Evolutionary conservation across 192 early-diverging fungal genomes (phyloP).

Genomic region (Podila epicladia): DNA sequence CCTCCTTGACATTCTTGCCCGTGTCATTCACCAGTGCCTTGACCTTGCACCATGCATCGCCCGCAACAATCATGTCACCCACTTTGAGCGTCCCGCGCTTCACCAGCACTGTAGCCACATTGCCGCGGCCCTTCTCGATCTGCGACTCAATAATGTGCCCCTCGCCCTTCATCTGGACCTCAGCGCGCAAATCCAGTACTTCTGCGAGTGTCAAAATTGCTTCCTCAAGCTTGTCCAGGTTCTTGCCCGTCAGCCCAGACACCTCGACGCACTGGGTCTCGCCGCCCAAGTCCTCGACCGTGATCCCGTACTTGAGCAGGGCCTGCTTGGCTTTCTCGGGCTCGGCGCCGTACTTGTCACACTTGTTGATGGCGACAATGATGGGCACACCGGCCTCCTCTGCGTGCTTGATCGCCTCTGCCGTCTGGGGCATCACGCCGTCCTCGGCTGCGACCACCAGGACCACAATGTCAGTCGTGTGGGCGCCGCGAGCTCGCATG

Average conservation of each 20-base stretch:
- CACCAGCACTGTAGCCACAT: conserved; percentile 88
- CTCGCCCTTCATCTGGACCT: conserved; percentile 79
- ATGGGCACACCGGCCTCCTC: conserved; percentile 86
- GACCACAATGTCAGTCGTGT: conserved; percentile 95
- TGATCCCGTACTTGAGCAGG: conserved; percentile 80
- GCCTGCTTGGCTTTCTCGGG: conserved; percentile 68
- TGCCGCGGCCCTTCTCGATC: conserved; percentile 86
- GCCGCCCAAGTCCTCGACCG: conserved; percentile 93
- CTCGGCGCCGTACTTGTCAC: conserved; percentile 89
- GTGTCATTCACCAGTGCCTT: conserved; percentile 84
- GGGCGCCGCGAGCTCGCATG: conserved; percentile 94
- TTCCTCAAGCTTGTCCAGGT: conserved; percentile 90
- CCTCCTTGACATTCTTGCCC: conserved; percentile 74
- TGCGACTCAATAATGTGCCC: conserved; percentile 91
- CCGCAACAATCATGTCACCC: conserved; percentile 86
- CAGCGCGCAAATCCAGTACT: conserved; percentile 88
- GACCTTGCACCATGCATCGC: conserved; percentile 88
- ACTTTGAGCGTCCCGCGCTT: conserved; percentile 86
- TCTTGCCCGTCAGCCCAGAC: conserved; percentile 87
- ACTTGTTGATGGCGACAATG: conserved; percentile 98
- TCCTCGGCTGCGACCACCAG: conserved; percentile 98
- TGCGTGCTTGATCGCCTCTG: conserved; percentile 95
- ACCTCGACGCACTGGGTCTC: conserved; percentile 92
- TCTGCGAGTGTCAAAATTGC: conserved; percentile 88
- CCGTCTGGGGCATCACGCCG: conserved; percentile 98